These are phyloP conservation scores for Xylariaceae sp. DNA, from an alignment of 2,329 filamentous ascomycete species.

Conservation along the genomic window DNA sequence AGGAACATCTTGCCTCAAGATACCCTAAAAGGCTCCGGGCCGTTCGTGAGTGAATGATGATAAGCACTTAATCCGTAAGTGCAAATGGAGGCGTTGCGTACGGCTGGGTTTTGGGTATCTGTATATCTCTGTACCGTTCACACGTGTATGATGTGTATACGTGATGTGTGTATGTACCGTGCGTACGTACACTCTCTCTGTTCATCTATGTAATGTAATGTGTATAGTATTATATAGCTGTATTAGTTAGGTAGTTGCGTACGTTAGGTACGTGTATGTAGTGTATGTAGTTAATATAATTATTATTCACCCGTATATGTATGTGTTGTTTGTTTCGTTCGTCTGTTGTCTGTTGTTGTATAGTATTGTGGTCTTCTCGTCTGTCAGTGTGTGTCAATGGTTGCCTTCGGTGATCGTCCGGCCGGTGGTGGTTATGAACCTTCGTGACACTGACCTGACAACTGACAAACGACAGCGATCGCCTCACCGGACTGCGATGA, in stretches of 20 bases:
- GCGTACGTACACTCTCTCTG: slow-evolving; percentile 13
- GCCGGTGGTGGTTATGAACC: neutral
- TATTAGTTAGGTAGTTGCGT: neutral
- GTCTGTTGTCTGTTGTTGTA: neutral
- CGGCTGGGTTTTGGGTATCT: slow-evolving; percentile 14
- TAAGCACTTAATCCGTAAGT: slow-evolving; percentile 17
- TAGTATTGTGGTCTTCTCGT: neutral
- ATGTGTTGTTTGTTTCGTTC: slow-evolving; percentile 15
- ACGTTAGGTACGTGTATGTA: neutral
- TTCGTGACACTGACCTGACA: neutral
- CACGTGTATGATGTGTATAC: slow-evolving; percentile 17
- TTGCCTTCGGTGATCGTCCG: neutral
- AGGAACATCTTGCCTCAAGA: slow-evolving; percentile 29
- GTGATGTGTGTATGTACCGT: slow-evolving; percentile 7
- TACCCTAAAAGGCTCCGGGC: slow-evolving; percentile 26
- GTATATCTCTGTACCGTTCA: slow-evolving; percentile 17
- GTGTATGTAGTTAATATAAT: slow-evolving; percentile 15
- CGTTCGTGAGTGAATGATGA: slow-evolving; percentile 33
- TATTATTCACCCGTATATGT: neutral
- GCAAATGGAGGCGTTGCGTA: slow-evolving; percentile 8
- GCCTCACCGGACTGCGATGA: neutral
- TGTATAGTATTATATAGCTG: slow-evolving; percentile 1
- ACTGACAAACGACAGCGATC: neutral
- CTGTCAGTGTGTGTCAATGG: neutral
- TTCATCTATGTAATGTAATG: slow-evolving; percentile 5